These are phyloP conservation scores for Tricladium varicosporioides DNA, from an alignment of 2,329 filamentous ascomycete genomes.

Conservation along the genomic window DNA sequence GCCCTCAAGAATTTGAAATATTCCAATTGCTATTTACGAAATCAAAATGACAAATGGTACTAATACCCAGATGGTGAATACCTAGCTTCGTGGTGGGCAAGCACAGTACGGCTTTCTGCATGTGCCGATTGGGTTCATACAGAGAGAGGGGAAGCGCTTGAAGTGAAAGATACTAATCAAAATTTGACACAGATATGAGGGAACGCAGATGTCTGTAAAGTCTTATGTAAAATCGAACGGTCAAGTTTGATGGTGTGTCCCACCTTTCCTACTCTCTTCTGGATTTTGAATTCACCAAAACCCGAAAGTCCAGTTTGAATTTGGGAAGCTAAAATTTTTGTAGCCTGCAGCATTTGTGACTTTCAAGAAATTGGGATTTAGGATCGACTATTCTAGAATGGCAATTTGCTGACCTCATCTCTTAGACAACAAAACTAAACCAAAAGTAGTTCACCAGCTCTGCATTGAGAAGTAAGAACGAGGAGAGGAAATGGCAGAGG, in stretches of 20 bases:
- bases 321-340: too few species aligned
- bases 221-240: conserved; percentile 53
- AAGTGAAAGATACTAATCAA: background rate
- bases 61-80: conserved; percentile 51
- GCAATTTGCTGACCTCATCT: background rate
- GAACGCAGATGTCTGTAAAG: conserved; percentile 46
- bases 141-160: too few species aligned
- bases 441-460: conserved; percentile 27
- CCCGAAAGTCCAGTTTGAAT: background rate
- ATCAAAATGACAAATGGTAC: conserved; percentile 16
- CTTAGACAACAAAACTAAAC: conserved; percentile 6
- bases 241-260: conserved; percentile 51
- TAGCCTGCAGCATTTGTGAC: too few species aligned
- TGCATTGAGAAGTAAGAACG: conserved; percentile 34
- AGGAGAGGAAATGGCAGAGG: conserved; percentile 47
- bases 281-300: background rate
- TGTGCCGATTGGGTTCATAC: background rate
- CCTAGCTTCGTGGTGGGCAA: conserved; percentile 56
- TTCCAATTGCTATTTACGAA: too few species aligned
- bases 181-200: conserved; percentile 52
- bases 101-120: conserved; percentile 46
- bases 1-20: background rate
- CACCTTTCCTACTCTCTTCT: background rate
- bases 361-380: too few species aligned
- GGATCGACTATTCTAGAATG: too few species aligned